A percentile compares a stretch with the other conserved stretches of the same genome.
These are phyloP conservation scores for Plantago major DNA, from an alignment of 257 asterid species.

Conservation along the genomic window DNA sequence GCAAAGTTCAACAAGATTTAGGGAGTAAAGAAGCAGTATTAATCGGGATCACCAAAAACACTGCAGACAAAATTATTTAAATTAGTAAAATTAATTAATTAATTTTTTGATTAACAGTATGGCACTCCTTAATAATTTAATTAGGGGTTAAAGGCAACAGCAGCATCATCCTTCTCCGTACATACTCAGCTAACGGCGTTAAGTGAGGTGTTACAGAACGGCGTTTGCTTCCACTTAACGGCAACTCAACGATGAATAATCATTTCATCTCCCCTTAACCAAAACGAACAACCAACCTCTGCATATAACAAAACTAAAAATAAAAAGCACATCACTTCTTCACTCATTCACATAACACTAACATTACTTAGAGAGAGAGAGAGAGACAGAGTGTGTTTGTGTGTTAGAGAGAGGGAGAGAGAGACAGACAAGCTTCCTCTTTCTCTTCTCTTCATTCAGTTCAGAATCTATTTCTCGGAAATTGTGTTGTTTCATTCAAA, in stretches of 20 bases:
- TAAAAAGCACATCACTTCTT: background rate
- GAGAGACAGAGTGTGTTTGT: no score
- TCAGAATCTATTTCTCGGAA: constrained; percentile 10
- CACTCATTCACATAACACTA: constrained; percentile 6
- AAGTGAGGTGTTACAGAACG: no score
- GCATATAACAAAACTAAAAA: constrained; percentile 29
- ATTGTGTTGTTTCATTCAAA: constrained; percentile 27
- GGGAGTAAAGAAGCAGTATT: constrained; percentile 38
- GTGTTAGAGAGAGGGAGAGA: background rate
- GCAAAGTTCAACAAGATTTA: constrained; percentile 50
- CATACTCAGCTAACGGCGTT: no score
- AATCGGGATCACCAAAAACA: constrained; percentile 77
- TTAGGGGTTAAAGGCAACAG: no score
- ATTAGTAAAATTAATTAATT: constrained; percentile 1
- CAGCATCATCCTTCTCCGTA: no score
- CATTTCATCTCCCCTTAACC: background rate
- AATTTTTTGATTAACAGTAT: no score
- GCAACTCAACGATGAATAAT: no score
- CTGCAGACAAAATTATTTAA: constrained; percentile 11
- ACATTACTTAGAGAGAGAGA: background rate
- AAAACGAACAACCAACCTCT: constrained; percentile 1
- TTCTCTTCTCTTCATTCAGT: background rate
- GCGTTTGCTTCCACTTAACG: constrained; percentile 4
- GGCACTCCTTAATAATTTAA: no score
- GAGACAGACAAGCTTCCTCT: background rate